Evolutionary conservation across 352 stramenopile genomes (phyloP), one percentile per base, ranked within the genome.

Genomic region (Phytophthora melonis): DNA sequence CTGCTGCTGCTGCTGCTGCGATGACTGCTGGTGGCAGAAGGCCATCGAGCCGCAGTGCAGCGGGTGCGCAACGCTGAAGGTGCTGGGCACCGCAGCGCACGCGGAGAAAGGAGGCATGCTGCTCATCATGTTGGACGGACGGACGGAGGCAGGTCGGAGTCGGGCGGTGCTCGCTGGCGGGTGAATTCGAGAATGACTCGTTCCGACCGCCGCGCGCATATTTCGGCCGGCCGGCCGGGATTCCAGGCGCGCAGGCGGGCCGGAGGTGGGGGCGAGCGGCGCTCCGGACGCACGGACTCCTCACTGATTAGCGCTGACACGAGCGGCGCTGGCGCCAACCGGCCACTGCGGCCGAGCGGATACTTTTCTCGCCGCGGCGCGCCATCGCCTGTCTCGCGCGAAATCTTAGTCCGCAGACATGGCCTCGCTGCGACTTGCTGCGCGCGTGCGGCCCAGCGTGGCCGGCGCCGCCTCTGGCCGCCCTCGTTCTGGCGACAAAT

Each of bases 371-470:
- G 58, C 64, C 3, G 39, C 13, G 34, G 9, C 19, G 25, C 61
- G 72, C 27, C 73, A 74, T 74, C 74, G 73, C 74, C 74, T 80
- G 74, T 80, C 74, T 63, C 61, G 61, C 52, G 34, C 36, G 50
- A 36, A 30, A 62, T 73, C 63, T 80, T 80, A 80, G 73, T 80
- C 68, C 27, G 68, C 68, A 77, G 68, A 74, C 39, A 64, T 41
- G 72, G 27, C 67, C 13, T 2, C 25, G n/a, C 47, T 27, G 47
- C 47, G 47, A 54, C 47, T 54, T 54, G 47, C 11, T 16, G n/a
- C 11, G 18, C 47, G 47, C 47, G 19, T 41, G 34, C 34, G 64
- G 70, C 41, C 27, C 55, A 63, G 47, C n/a, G 18, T 19, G 45
- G 58, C 18, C 32, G 60, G 27, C 27, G 41, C n/a, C 63, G 45